phyloP scores from a whole-genome alignment of 1,284 basidiomycete species.

The Tilletiaria anomala region DNA sequence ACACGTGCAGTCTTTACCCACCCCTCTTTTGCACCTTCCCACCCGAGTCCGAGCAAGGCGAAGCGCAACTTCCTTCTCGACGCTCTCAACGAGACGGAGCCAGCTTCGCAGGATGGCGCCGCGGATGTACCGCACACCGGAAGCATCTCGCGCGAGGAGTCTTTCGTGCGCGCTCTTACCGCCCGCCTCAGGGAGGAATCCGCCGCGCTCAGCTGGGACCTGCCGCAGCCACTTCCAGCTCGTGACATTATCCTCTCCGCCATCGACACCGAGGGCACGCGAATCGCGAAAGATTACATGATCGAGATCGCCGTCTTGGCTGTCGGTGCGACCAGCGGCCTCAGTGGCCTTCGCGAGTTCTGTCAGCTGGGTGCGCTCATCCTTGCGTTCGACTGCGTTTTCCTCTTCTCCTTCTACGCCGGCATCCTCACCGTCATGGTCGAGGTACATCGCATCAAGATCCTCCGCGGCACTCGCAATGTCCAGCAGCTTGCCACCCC shows the following conservation, averaged over 20 bases:
- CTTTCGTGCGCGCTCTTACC: slow-evolving; percentile 38
- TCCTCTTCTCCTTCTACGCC: slow-evolving; percentile 79
- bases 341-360: slow-evolving; percentile 82
- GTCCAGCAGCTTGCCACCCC: too few relatives aligned
- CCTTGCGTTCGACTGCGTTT: slow-evolving; percentile 68
- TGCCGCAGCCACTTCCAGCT: slow-evolving; percentile 49
- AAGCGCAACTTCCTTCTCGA: slow-evolving; percentile 12
- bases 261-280: slow-evolving; percentile 60
- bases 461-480: too few relatives aligned
- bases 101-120: slow-evolving; percentile 10
- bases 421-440: slow-evolving; percentile 84
- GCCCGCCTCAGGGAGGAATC: slow-evolving; percentile 33
- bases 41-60: slow-evolving; percentile 6
- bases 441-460: slow-evolving; percentile 56
- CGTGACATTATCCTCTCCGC: slow-evolving; percentile 71
- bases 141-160: slow-evolving; percentile 20
- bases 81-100: slow-evolving; percentile 10
- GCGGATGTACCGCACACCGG: slow-evolving; percentile 10
- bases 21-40: slow-evolving; percentile 50
- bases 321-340: slow-evolving; percentile 71
- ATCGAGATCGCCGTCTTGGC: slow-evolving; percentile 79
- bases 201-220: too few relatives aligned
- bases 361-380: slow-evolving; percentile 82
- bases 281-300: slow-evolving; percentile 80
- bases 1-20: slow-evolving; percentile 80